Base-by-base conservation (phyloP, 2,329 filamentous ascomycete species). In the Fusarium sp. region DNA sequence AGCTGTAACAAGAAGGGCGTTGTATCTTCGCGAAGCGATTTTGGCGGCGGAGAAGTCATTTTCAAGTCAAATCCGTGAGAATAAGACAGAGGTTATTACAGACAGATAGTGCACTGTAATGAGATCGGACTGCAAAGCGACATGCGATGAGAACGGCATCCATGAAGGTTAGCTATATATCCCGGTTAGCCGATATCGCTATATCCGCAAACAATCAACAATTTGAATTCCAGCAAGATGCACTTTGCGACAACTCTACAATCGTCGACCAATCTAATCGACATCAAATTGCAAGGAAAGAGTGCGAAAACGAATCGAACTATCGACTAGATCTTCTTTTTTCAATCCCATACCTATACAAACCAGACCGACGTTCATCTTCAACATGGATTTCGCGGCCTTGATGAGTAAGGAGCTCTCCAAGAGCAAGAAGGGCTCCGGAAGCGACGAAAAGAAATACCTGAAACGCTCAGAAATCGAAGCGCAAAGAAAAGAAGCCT, bases 371-470 rank as follows among this genome's bases (percentile, higher is more conserved):
- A 11, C 7, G 47, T 40, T 20, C 26, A 40, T 31, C 11, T 66
- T 77, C 31, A 84, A 65, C 71, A 99, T 99, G 96, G 94, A 99
- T 80, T 99, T 99, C 83, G 94, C 94, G 65, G 88, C 93, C 36
- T 84, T 99, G 47, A 97, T 99, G 93, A 89, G 92, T 75, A 92
- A 93, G 77, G 94, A 97, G 80, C 96, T 99, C 75, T 89, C 92
- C 75, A 97, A 96, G 80, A 85, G 90, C 72, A 93, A 93, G 79
- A 81, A 86, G 56, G 71, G 81, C 41, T 71, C 81, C 37, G 72
- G 81, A 53, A 67, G 80, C 36, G 78, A 82, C 16, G 75, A 80
- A 38, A 90, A 91, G 75, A 97, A 97, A 80, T 98, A 93, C 79
- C 81, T 93, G 67, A 94, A 93, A 73, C 93, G 94, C 70, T 90